phyloP scores from a whole-genome alignment of 1,284 basidiomycete genomes.

The Puccinia triticina region DNA sequence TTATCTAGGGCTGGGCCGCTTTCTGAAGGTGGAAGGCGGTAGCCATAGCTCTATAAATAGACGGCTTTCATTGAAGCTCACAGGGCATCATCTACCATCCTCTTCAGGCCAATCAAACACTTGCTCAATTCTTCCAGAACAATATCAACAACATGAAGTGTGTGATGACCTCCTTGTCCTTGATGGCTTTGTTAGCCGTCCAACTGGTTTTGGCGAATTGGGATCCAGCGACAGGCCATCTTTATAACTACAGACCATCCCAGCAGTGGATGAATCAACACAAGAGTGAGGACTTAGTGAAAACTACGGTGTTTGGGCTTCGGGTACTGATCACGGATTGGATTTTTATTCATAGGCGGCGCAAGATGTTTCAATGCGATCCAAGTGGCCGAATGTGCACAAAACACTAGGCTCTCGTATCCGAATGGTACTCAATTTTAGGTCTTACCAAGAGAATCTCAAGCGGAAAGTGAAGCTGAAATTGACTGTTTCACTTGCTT shows the following conservation, averaged over 20 bases:
- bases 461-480: background rate
- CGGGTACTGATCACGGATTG: background rate
- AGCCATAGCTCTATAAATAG: background rate
- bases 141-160: background rate
- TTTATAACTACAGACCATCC: constrained; percentile 34
- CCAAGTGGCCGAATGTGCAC: constrained; percentile 39
- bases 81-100: background rate
- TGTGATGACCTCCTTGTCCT: background rate
- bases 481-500: background rate
- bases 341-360: background rate
- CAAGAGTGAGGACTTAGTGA: constrained; percentile 14
- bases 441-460: background rate
- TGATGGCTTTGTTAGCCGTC: background rate
- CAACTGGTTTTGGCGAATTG: constrained; percentile 35
- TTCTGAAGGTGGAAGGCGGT: no score
- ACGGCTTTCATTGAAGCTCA: background rate
- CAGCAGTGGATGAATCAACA: constrained; percentile 19
- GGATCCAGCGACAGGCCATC: constrained; percentile 45
- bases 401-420: constrained; percentile 40
- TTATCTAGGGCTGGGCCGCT: no score
- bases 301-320: background rate
- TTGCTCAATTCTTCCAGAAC: background rate
- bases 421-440: constrained; percentile 33
- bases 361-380: constrained; percentile 18
- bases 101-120: background rate